A percentile compares a stretch with the other conserved stretches of the same genome.
These are phyloP conservation scores for Aspergillus steynii DNA, from an alignment of 495 filamentous ascomycete genomes.

Conservation along the genomic window DNA sequence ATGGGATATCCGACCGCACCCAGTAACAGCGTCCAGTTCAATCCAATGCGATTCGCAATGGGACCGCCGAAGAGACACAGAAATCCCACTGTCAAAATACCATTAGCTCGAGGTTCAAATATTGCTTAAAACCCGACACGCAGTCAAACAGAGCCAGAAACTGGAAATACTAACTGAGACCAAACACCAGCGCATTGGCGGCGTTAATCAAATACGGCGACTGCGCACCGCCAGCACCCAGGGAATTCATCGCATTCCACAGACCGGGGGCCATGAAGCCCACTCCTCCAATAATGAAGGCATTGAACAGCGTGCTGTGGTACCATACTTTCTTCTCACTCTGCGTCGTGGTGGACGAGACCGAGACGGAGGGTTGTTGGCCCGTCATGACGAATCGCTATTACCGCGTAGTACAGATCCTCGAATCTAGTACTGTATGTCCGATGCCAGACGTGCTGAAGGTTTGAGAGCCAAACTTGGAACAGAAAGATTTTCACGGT, in stretches of 20 bases:
- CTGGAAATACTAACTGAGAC: slow-evolving; percentile 24
- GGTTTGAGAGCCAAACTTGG: background rate
- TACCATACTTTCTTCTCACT: slow-evolving; percentile 48
- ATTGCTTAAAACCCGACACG: background rate
- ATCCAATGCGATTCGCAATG: slow-evolving; percentile 57
- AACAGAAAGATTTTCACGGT: background rate
- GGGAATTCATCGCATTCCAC: slow-evolving; percentile 62
- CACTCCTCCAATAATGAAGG: slow-evolving; percentile 39
- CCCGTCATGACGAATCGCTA: slow-evolving; percentile 11
- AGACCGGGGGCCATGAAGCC: slow-evolving; percentile 40
- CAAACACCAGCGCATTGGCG: slow-evolving; percentile 66
- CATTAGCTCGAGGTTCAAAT: background rate
- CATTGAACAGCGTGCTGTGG: slow-evolving; percentile 61
- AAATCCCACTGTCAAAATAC: slow-evolving; percentile 51
- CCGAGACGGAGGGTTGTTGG: slow-evolving; percentile 15
- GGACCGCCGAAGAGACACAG: slow-evolving; percentile 55
- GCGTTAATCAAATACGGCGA: slow-evolving; percentile 61
- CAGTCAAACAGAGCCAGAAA: background rate
- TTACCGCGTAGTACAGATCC: background rate
- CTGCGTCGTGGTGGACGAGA: slow-evolving; percentile 8
- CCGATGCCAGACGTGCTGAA: background rate
- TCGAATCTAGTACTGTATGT: too few relatives aligned
- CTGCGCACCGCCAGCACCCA: slow-evolving; percentile 64
- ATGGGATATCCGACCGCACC: slow-evolving; percentile 49
- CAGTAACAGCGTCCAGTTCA: slow-evolving; percentile 60